Conservation (phyloP, 2,329 filamentous ascomycete species). For the Exophiala alcalophila region DNA sequence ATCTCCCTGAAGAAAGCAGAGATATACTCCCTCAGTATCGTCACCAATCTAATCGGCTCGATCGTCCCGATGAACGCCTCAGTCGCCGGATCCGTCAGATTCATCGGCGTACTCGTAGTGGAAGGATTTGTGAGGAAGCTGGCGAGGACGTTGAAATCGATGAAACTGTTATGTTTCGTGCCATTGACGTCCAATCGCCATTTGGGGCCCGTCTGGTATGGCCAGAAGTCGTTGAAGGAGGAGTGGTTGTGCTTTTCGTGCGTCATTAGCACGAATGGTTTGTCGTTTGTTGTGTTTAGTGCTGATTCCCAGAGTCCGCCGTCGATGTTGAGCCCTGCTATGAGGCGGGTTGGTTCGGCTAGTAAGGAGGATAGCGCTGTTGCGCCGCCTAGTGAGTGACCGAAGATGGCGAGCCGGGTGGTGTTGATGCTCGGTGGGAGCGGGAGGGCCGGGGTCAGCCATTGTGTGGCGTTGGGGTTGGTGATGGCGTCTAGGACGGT, state of each 20-base stretch:
- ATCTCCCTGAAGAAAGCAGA: not conserved
- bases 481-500: conserved; percentile 26
- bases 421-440: conserved; percentile 9
- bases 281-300: conserved; percentile 3
- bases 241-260: conserved; percentile 23
- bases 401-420: conserved; percentile 22
- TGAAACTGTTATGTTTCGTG: conserved; percentile 1
- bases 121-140: too few species aligned
- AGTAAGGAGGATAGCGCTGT: conserved; percentile 24
- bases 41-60: not conserved
- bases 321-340: conserved; percentile 18
- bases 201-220: not conserved
- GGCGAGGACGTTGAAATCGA: not conserved
- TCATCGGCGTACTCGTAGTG: not conserved
- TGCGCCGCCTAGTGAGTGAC: conserved; percentile 31
- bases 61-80: not conserved
- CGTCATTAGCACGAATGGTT: conserved; percentile 25
- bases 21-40: not conserved
- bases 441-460: conserved; percentile 8
- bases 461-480: conserved; percentile 7
- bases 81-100: not conserved
- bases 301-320: not conserved
- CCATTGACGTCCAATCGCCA: not conserved
- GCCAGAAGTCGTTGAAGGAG: conserved; percentile 7
- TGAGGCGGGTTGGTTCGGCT: conserved; percentile 24